These are phyloP conservation scores for Colletotrichum cereale DNA, from an alignment of 2,329 filamentous ascomycete genomes.

Conservation along the genomic window DNA sequence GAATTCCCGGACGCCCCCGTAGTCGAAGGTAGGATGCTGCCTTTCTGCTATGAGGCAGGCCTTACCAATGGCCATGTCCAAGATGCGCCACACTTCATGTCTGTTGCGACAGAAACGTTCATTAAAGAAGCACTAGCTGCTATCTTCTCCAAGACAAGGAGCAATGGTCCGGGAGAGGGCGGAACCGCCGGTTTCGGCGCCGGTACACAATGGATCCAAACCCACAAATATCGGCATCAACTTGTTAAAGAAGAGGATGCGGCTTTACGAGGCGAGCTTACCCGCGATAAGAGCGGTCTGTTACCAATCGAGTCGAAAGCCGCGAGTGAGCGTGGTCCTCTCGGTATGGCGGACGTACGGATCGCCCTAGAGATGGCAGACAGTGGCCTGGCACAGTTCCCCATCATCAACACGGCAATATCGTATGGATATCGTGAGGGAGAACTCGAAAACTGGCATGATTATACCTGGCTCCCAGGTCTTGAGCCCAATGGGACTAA, in stretches of 20 bases:
- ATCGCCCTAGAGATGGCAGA: constrained; percentile 83
- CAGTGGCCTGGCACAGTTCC: constrained; percentile 81
- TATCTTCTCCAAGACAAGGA: constrained; percentile 73
- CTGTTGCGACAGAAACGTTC: constrained; percentile 74
- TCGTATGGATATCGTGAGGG: constrained; percentile 80
- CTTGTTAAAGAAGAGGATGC: constrained; percentile 82
- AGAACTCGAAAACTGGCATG: constrained; percentile 76
- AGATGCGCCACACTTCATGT: constrained; percentile 74
- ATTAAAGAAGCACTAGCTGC: constrained; percentile 75
- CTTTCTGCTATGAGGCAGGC: constrained; percentile 76
- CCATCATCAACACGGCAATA: constrained; percentile 78
- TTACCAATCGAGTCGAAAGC: constrained; percentile 86
- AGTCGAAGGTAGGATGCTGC: constrained; percentile 75
- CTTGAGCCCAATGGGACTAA: constrained; percentile 25
- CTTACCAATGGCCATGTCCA: constrained; percentile 69
- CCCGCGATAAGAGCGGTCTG: constrained; percentile 80
- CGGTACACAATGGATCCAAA: constrained; percentile 80
- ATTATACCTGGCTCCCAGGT: constrained; percentile 66
- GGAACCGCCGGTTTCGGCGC: constrained; percentile 73
- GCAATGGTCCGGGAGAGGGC: constrained; percentile 73
- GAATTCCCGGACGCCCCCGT: constrained; percentile 76
- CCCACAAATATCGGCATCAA: constrained; percentile 80
- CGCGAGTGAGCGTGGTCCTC: constrained; percentile 75
- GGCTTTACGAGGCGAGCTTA: constrained; percentile 78
- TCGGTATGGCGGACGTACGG: constrained; percentile 83